Base-by-base conservation (phyloP, 345 rosid genomes). In the Kernera saxatilis region DNA sequence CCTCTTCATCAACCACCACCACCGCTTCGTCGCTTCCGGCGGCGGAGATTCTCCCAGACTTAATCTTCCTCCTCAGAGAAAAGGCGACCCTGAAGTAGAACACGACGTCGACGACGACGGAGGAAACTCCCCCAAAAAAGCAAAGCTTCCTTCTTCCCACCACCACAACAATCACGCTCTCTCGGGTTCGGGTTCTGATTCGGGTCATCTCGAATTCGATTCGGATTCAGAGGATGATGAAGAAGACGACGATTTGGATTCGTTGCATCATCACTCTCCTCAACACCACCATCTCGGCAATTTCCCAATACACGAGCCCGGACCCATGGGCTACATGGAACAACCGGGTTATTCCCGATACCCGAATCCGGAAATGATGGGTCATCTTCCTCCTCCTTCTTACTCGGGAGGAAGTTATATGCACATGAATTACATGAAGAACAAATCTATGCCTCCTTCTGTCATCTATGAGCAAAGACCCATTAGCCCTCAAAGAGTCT, bases 401-500 rank as follows among this genome's bases (percentile, higher is more conserved):
- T 52, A 69, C 79, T 1, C 64, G 0, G 67, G 71, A 5, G 82
- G 84, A 2, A 84, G 89, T 8, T 86, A 78, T 81, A 52, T 81
- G 71, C 81, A 87, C 29, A 86, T 84, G 97, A 92, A 88, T 70
- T 95, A 80, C 66, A 90, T 90, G 98, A 90, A 82, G 78, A 92
- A 86, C 25, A 82, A 80, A 40, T 77, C 91, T 0, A 78, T 83
- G 55, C 81, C 91, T 21, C 82, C 92, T 27, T 79, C 92, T 1
- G 80, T 90, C 7, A 82, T 87, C 55, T 85, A 86, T 36, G 82
- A 83, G 74, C 96, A 88, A 62, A 83, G 84, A 77, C 97, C 96
- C 0, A 37, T 43, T 63, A 78, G 78, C 39, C 79, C 85, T 13
- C 86, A 82, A 82, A 64, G 84, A 19, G 85, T 83, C 52, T 81